Conservation (phyloP, 495 filamentous ascomycete species). For the Zalerion maritima region DNA sequence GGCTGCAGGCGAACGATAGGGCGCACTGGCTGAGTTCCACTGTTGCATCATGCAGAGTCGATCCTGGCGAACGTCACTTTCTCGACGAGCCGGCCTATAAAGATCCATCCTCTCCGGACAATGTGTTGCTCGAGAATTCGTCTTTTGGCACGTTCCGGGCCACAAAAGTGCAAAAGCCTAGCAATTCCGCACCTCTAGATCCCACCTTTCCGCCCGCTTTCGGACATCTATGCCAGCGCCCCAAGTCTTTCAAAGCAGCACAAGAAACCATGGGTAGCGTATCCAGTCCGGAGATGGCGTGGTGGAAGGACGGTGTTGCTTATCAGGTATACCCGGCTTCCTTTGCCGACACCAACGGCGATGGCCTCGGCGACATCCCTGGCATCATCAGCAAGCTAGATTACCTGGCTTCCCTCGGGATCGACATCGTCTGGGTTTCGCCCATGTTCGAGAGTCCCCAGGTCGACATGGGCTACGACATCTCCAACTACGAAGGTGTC, state of each 20-base stretch:
- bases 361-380: slow-evolving; percentile 53
- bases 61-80: too few relatives aligned
- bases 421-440: slow-evolving; percentile 55
- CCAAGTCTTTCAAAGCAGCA: slow-evolving; percentile 33
- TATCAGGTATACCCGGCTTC: slow-evolving; percentile 60
- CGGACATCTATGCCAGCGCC: too few relatives aligned
- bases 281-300: slow-evolving; percentile 23
- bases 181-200: too few relatives aligned
- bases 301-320: slow-evolving; percentile 32
- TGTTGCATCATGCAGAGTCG: too few relatives aligned
- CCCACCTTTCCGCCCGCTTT: too few relatives aligned
- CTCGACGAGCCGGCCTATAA: too few relatives aligned
- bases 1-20: too few relatives aligned
- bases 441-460: slow-evolving; percentile 54
- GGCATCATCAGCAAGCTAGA: slow-evolving; percentile 52
- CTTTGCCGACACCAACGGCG: slow-evolving; percentile 51
- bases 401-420: slow-evolving; percentile 46
- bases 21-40: too few relatives aligned
- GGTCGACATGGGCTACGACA: slow-evolving; percentile 52
- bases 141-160: too few relatives aligned
- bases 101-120: too few relatives aligned
- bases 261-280: slow-evolving; percentile 27
- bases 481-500: slow-evolving; percentile 52
- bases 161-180: too few relatives aligned
- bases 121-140: too few relatives aligned